Evolutionary conservation across 495 filamentous ascomycete genomes (phyloP), one percentile per base, ranked within the genome.

Genomic region (Aspergillus bridgeri): DNA sequence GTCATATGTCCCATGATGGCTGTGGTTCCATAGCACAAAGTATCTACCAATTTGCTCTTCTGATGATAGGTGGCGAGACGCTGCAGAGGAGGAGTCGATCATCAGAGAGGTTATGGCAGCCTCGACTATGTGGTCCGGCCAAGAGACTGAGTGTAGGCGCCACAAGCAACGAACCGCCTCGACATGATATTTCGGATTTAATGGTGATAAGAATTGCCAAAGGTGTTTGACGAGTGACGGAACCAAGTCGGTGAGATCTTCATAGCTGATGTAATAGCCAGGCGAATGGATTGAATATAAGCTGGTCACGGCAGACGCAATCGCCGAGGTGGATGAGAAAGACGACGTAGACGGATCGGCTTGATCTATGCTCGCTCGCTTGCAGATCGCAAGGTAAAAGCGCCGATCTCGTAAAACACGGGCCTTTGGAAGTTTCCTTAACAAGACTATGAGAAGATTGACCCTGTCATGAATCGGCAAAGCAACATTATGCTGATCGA

Each of bases 161-260:
- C 92, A 95, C 15, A 98, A 72, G 59, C 85, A 89, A 50, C 89
- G 87, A 48, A 95, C 90, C 33, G 91, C 85, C 69, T 98, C 93
- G 21, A 98, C 91, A 67, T 96, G 94, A 61, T 92, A 92, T 65
- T 95, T 95, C 0, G 91, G 92, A 55, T 86, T 86, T 19, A 86
- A 74, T 21, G 90, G 86, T 0, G 90, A 90, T 33, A 97, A 75
- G 66, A 88, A 92, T 22, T 74, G 60, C 93, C 93, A 98, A 0
- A 92, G 76, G 57, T 84, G 79, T 15, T 75, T 79, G 15, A 94
- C 84, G 19, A 96, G 70, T 22, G 81, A 75, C 11, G 86, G 79
- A 18, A 92, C 82, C 18, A 93, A 68, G 21, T 84, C 79, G 27
- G 85, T 85, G 6, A 91, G 71, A 53, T 87, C 80, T 44, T 79